phyloP scores from a whole-genome alignment of 2,329 filamentous ascomycete species.

The Verticillium nonalfalfae region DNA sequence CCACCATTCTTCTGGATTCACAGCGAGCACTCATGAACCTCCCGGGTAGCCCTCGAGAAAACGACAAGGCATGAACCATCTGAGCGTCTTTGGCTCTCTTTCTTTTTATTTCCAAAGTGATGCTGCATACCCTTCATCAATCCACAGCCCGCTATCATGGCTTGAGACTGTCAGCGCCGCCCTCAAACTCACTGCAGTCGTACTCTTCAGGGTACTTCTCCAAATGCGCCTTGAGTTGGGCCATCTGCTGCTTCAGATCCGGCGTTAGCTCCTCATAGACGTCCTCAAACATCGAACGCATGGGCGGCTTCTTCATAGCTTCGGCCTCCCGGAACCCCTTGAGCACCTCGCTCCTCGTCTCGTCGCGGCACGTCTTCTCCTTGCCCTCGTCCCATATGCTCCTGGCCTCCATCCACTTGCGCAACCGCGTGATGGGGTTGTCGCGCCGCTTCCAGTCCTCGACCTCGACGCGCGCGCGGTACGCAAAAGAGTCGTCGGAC shows the following conservation, averaged over 20 bases:
- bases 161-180: constrained; percentile 59
- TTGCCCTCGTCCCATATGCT: constrained; percentile 78
- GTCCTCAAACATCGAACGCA: constrained; percentile 73
- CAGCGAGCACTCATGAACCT: too few species aligned
- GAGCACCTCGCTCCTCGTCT: constrained; percentile 67
- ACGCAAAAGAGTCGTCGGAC: constrained; percentile 93
- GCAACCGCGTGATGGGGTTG: constrained; percentile 76
- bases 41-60: too few species aligned
- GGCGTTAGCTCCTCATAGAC: constrained; percentile 84
- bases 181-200: constrained; percentile 71
- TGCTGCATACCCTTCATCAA: too few species aligned
- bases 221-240: constrained; percentile 67
- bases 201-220: constrained; percentile 90
- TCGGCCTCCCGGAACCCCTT: constrained; percentile 81
- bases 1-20: too few species aligned
- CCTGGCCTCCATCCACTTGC: constrained; percentile 85
- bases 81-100: too few species aligned
- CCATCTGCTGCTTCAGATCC: constrained; percentile 66
- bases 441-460: constrained; percentile 91
- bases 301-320: constrained; percentile 69
- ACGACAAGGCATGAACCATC: too few species aligned
- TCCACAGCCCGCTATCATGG: constrained; percentile 5
- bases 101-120: too few species aligned
- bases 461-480: constrained; percentile 87
- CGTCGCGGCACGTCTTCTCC: constrained; percentile 66